phyloP scores from a whole-genome alignment of 768 basidiomycete species.

The Suillus placidus region DNA sequence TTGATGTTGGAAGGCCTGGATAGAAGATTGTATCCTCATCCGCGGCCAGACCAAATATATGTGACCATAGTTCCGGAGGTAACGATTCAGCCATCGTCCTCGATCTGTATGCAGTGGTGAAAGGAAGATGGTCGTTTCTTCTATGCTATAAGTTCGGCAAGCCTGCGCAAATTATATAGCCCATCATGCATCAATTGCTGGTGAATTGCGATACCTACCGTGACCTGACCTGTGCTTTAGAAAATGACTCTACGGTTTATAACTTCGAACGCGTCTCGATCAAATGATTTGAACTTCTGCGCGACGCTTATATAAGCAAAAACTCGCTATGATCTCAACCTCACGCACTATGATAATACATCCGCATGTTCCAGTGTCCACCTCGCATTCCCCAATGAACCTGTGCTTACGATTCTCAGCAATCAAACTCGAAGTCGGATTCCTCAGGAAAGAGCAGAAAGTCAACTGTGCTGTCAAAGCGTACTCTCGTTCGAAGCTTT shows the following conservation, averaged over 20 bases:
- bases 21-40: constrained; percentile 73
- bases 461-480: not conserved
- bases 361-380: not conserved
- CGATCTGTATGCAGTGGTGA: not conserved
- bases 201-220: not conserved
- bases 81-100: constrained; percentile 41
- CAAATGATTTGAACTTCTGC: not conserved
- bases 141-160: not conserved
- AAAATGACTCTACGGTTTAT: not conserved
- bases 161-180: not conserved
- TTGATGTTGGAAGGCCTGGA: constrained; percentile 58
- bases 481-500: not conserved
- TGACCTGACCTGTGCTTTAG: not conserved
- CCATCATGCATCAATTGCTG: not conserved
- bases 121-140: not conserved
- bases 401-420: not conserved
- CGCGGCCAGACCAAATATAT: constrained; percentile 71
- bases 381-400: not conserved
- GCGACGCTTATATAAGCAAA: not conserved
- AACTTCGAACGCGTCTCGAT: not conserved
- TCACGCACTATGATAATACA: no score
- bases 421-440: not conserved
- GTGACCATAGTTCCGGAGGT: constrained; percentile 70
- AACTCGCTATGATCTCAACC: no score
- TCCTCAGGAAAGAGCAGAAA: not conserved